Base-by-base conservation (phyloP, 1,139 yeast genomes). In the Suhomyces chickasaworum region DNA sequence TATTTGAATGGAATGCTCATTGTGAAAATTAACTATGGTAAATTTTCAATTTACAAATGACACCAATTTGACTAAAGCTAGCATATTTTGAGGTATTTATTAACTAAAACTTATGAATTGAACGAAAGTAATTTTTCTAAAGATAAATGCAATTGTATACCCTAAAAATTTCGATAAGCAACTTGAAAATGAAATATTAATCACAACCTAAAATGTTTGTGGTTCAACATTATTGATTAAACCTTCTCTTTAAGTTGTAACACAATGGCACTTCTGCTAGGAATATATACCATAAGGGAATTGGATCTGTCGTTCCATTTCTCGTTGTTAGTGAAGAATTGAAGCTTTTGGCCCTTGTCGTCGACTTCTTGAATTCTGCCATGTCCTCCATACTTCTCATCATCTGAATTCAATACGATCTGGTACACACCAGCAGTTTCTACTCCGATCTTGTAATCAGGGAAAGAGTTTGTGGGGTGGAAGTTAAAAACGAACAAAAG, bases 401-500 rank as follows among this genome's bases (percentile, higher is more conserved):
- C 76, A 61, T 93, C 99, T 2, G 95, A 76, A 60, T 86, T 86
- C 58, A 93, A 73, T 17, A 88, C 84, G 42, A 91, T 76, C 55
- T 76, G 77, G 64, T 91, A 93, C 39, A 73, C 73, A 13, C 99
- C 99, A 0, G 95, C 77, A 17, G 62, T 71, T 37, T 91, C 91
- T 20, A 89, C 90, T 10, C 99, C 99, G 42, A 93, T 75, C 60
- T 96, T 81, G 68, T 90, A 93, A 65, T 89, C 97, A 5, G 89
- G 76, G 66, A 75, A 91, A 3, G 96, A 88, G 49, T 88, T 73
- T 0, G 86, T 80, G 32, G 96, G 93, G 64, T 93, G 90, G 73
- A 93, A 88, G 66, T 93, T 93, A 74, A 90, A 90, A 35, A 91
- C 76, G 61, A 91, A 93, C 44, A 93, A 62, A 27, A 89, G 75